Percentiles rank a stretch among this genome's conserved stretches.
Conservation (phyloP, 2,329 filamentous ascomycete genomes). For the Claviceps digitariae region DNA sequence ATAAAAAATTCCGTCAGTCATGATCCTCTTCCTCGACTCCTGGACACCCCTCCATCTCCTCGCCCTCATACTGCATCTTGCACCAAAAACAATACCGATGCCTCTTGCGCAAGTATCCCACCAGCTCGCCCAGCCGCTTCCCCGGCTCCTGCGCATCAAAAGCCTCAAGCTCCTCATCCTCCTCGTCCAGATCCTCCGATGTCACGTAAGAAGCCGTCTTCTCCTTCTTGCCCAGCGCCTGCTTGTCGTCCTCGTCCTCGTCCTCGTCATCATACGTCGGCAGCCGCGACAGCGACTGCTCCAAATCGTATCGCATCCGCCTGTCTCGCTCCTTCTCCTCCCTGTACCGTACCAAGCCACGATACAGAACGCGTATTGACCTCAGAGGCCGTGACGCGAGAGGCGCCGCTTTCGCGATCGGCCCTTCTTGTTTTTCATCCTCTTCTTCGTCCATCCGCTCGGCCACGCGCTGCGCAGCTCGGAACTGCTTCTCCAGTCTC, state of each 20-base stretch:
- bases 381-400: slow-evolving; percentile 30
- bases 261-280: slow-evolving; percentile 57
- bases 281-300: slow-evolving; percentile 48
- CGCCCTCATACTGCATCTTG: slow-evolving; percentile 66
- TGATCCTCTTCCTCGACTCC: slow-evolving; percentile 77
- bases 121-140: slow-evolving; percentile 53
- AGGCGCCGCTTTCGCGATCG: slow-evolving; percentile 19
- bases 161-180: slow-evolving; percentile 66
- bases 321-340: slow-evolving; percentile 57
- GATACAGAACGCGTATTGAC: slow-evolving; percentile 65
- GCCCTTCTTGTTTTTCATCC: neutral
- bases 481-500: slow-evolving; percentile 54
- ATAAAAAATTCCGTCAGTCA: slow-evolving; percentile 25
- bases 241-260: slow-evolving; percentile 58
- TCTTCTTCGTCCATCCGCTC: slow-evolving; percentile 55
- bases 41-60: slow-evolving; percentile 74
- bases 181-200: slow-evolving; percentile 59
- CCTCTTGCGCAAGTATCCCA: slow-evolving; percentile 55
- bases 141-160: slow-evolving; percentile 57
- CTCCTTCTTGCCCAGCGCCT: slow-evolving; percentile 48
- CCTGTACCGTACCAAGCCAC: slow-evolving; percentile 56
- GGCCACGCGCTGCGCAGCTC: slow-evolving; percentile 69
- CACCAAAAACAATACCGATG: slow-evolving; percentile 94
- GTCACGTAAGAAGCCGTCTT: slow-evolving; percentile 41
- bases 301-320: slow-evolving; percentile 50